Evolutionary conservation across 2,329 filamentous ascomycete genomes (phyloP).

Genomic region (Cladosporium oxysporum): DNA sequence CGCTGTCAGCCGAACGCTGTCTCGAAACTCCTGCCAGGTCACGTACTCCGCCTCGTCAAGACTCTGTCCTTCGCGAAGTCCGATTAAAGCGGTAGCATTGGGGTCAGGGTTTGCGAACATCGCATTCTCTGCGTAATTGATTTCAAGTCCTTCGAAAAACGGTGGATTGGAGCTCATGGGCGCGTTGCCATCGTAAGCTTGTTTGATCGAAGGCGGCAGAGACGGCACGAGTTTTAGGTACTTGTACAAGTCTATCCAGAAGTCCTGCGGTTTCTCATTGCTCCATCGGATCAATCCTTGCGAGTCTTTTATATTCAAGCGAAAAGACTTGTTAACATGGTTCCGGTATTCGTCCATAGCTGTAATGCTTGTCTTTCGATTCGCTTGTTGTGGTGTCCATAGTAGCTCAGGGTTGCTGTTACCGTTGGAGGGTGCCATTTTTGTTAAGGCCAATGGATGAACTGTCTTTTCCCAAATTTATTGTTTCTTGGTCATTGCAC

Average conservation of each 20-base stretch:
- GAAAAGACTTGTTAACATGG: conserved; percentile 35
- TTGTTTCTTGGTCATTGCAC: background rate
- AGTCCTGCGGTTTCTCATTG: conserved; percentile 43
- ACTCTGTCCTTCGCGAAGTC: conserved; percentile 42
- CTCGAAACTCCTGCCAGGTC: conserved; percentile 44
- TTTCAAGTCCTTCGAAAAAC: conserved; percentile 41
- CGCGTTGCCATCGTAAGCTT: conserved; percentile 41
- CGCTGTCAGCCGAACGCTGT: conserved; percentile 41
- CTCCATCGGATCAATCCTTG: conserved; percentile 45
- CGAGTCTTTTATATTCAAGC: conserved; percentile 30
- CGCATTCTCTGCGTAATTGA: conserved; percentile 48
- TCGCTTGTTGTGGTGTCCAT: conserved; percentile 28
- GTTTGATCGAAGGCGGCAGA: conserved; percentile 36
- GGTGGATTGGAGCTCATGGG: conserved; percentile 42
- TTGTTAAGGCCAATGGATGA: background rate
- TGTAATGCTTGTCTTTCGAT: conserved; percentile 24
- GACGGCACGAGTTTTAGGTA: conserved; percentile 41
- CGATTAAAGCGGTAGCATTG: conserved; percentile 42
- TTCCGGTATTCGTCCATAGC: conserved; percentile 36
- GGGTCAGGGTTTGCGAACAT: conserved; percentile 40
- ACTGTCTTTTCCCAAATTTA: background rate
- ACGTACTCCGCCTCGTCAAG: conserved; percentile 39
- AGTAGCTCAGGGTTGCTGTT: conserved; percentile 22
- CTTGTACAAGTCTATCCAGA: conserved; percentile 47
- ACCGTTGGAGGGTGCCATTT: background rate